Percentiles rank a stretch among this genome's conserved stretches.
Conservation (phyloP, 2,329 filamentous ascomycete genomes). For the Xylaria polymorpha region DNA sequence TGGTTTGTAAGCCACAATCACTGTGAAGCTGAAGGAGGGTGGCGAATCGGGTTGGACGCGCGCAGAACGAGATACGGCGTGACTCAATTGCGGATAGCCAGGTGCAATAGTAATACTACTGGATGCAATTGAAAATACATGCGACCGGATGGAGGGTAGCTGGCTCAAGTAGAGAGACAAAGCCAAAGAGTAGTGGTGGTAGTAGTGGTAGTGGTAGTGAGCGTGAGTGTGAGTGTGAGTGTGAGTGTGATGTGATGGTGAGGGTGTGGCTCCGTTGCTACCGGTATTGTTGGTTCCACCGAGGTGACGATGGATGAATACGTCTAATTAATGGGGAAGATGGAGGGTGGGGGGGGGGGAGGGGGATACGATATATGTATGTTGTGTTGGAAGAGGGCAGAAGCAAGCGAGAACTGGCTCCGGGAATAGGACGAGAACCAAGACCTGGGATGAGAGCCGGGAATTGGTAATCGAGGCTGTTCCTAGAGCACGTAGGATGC, state of each 20-base stretch:
- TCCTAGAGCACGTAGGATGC: constrained; percentile 4
- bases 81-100: constrained; percentile 41
- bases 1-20: constrained; percentile 49
- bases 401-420: constrained; percentile 41
- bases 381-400: constrained; percentile 38
- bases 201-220: too few species aligned
- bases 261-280: constrained; percentile 12
- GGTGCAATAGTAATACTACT: constrained; percentile 2
- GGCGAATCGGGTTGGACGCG: constrained; percentile 46
- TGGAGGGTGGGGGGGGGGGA: constrained; percentile 11
- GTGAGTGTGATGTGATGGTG: not conserved
- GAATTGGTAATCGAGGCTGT: constrained; percentile 1
- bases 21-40: constrained; percentile 37
- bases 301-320: constrained; percentile 32
- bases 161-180: not conserved
- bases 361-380: too few species aligned
- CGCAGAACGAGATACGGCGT: constrained; percentile 41
- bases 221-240: not conserved
- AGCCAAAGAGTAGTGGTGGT: not conserved
- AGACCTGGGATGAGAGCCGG: not conserved
- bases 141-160: constrained; percentile 4
- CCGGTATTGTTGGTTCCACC: constrained; percentile 36
- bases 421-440: constrained; percentile 40
- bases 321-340: constrained; percentile 29
- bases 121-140: constrained; percentile 35